Percentiles rank a stretch among this genome's conserved stretches.
phyloP scores from a whole-genome alignment of 257 asterid species.

The Henckelia pumila region DNA sequence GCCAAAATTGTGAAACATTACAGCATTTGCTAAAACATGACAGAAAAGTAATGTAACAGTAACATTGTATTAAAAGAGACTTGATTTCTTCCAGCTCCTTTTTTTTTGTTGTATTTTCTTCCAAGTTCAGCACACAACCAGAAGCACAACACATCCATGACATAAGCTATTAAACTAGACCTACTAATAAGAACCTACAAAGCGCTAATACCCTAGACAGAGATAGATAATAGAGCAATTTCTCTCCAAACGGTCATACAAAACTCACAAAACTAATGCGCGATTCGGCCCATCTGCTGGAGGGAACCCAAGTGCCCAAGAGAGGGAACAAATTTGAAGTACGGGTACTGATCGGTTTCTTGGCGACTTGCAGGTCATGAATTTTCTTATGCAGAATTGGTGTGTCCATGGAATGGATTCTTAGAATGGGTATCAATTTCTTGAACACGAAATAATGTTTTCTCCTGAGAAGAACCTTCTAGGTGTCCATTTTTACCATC shows the following conservation, averaged over 20 bases:
- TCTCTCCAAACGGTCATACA: constrained; percentile 33
- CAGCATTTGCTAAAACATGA: not conserved
- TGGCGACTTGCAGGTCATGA: constrained; percentile 18
- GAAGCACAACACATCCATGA: constrained; percentile 33
- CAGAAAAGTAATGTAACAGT: not conserved
- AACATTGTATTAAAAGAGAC: too few species aligned
- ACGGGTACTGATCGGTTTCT: constrained; percentile 20
- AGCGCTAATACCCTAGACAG: constrained; percentile 35
- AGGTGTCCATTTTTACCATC: constrained; percentile 14
- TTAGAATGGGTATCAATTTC: constrained; percentile 6
- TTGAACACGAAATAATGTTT: constrained; percentile 24
- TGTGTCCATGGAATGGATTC: constrained; percentile 5
- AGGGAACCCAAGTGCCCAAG: constrained; percentile 28
- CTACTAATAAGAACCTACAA: constrained; percentile 47
- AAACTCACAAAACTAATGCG: constrained; percentile 39
- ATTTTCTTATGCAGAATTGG: constrained; percentile 23
- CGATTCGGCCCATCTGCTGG: constrained; percentile 28
- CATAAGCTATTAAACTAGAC: constrained; percentile 29
- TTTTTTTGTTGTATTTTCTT: constrained; percentile 23
- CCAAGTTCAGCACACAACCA: constrained; percentile 36
- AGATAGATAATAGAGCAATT: constrained; percentile 28
- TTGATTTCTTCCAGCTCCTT: constrained; percentile 4
- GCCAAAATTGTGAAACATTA: not conserved
- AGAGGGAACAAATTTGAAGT: constrained; percentile 25
- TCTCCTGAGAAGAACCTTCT: constrained; percentile 21